Evolutionary conservation across 306 rosid species (phyloP), one percentile per base, ranked within the genome.

Genomic region (Vigna mungo): DNA sequence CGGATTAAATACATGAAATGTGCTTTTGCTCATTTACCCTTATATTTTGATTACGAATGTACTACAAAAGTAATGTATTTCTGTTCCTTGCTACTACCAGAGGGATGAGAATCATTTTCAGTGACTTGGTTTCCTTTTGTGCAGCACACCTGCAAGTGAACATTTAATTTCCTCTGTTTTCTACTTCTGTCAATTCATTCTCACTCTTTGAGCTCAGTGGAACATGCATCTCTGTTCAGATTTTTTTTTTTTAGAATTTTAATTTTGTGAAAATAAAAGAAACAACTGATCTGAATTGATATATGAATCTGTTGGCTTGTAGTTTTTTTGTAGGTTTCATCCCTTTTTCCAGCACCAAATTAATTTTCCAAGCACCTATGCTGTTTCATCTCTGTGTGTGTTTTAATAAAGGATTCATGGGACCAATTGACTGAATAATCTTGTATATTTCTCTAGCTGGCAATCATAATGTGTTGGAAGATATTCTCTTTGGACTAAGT

Each of bases 61-160:
- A 47, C 32, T 74, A 43, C 14, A 75, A 48, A 34, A 49, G 17
- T 49, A 34, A 14, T 75, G 62, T 64, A 52, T 6, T 76, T 75
- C 21, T 2, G 34, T 71, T 71, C 64, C 64, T 53, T 4, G 1
- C 34, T 53, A 12, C 64, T 34, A 36, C 48, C 64, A 37, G 80
- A 52, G 66, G 37, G 72, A 52, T 25, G 54, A 20, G 47, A 54
- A 39, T 53, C 1, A 4, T 52, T 66, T 76, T 67, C 47, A 65
- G 7, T 43, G 20, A 63, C 30, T 10, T 49, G 44, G 54, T 65
- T 76, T 53, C 56, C 48, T 55, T 21, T n/a, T 21, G 43, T 56
- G 34, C 55, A 21, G 41, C 53, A 20, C 12, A 39, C 5, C 12
- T 9, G 0, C 66, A 21, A 13, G 54, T 56, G 67, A 37, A 72